phyloP scores from a whole-genome alignment of 768 basidiomycete species.

The Kondoa malvinella region DNA sequence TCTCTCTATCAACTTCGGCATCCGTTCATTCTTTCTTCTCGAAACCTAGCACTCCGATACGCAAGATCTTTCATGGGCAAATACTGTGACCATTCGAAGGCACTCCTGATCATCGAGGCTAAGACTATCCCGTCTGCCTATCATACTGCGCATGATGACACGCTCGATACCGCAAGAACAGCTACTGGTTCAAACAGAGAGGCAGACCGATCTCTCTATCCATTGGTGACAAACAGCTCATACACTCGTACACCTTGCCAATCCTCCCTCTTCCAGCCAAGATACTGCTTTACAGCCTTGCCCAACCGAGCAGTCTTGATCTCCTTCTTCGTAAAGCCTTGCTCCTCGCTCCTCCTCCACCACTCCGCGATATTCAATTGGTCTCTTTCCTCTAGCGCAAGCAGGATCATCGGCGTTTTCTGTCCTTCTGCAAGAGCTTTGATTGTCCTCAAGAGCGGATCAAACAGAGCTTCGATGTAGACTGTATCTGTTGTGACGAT shows the following conservation, averaged over 20 bases:
- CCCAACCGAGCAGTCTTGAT: neutral
- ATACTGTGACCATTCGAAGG: too few relatives aligned
- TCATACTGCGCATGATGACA: too few relatives aligned
- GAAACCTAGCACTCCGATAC: too few relatives aligned
- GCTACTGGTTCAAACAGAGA: too few relatives aligned
- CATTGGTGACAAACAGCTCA: too few relatives aligned
- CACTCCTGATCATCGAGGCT: too few relatives aligned
- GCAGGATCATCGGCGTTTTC: neutral
- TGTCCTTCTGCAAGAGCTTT: neutral
- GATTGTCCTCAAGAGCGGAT: neutral
- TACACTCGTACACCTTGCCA: neutral
- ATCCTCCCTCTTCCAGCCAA: neutral
- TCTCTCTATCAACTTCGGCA: too few relatives aligned
- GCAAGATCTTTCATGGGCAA: too few relatives aligned
- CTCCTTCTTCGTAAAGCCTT: neutral
- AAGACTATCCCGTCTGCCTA: too few relatives aligned
- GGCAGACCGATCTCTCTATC: too few relatives aligned
- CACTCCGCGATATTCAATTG: neutral
- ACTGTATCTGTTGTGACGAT: neutral
- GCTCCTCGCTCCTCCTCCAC: neutral
- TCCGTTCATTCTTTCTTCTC: too few relatives aligned
- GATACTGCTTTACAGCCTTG: neutral
- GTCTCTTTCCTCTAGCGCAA: neutral
- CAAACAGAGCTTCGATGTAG: neutral
- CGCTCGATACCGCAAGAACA: too few relatives aligned